These are phyloP conservation scores for Eutypella sp. DNA, from an alignment of 2,329 filamentous ascomycete species.

Conservation along the genomic window DNA sequence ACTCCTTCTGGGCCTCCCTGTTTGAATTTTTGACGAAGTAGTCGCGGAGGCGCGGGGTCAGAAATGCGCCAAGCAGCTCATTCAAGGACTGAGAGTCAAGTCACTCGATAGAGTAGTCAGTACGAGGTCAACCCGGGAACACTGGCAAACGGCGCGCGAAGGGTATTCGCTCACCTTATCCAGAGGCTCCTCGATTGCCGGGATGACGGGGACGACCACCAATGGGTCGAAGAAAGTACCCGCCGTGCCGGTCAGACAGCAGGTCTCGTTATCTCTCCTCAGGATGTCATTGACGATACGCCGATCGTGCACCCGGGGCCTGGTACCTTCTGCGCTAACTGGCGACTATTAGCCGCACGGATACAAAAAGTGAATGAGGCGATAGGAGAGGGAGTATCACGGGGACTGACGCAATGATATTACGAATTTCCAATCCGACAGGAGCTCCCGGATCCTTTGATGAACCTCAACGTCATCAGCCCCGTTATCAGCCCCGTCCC, in stretches of 20 bases:
- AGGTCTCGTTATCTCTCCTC: neutral
- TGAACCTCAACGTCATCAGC: too few species aligned
- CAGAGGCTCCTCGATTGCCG: constrained; percentile 2
- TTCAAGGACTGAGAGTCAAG: too few species aligned
- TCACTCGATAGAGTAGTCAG: too few species aligned
- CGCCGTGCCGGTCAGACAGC: neutral
- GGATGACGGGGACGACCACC: constrained; percentile 8
- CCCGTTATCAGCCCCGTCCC: too few species aligned
- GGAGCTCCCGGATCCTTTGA: too few species aligned
- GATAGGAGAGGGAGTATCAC: neutral
- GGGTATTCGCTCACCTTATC: too few species aligned
- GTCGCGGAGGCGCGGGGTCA: too few species aligned
- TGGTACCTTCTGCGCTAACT: neutral
- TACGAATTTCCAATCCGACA: constrained; percentile 1
- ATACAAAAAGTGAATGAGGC: neutral
- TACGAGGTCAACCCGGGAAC: too few species aligned
- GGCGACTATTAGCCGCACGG: neutral
- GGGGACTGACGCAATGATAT: neutral
- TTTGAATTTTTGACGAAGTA: constrained; percentile 3
- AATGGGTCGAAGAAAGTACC: constrained; percentile 4
- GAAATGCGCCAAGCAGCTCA: too few species aligned
- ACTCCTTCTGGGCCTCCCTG: constrained; percentile 3
- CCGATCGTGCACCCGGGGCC: neutral
- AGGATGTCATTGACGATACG: neutral
- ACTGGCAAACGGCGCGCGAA: too few species aligned